These are phyloP conservation scores for Serendipita sp. DNA, from an alignment of 768 basidiomycete species.

Conservation along the genomic window DNA sequence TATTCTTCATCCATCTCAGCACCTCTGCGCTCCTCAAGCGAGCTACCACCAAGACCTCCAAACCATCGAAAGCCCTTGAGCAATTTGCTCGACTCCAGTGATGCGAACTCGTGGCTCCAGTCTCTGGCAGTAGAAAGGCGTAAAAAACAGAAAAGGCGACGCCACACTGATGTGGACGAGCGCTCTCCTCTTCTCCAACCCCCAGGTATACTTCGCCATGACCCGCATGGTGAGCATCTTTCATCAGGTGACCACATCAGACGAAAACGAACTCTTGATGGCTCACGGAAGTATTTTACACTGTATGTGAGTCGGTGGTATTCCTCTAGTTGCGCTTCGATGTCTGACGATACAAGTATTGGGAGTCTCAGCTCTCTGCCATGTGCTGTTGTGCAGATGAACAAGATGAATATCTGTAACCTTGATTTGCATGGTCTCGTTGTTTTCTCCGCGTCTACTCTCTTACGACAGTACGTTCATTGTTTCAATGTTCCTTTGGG, in stretches of 20 bases:
- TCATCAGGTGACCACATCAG: constrained; percentile 7
- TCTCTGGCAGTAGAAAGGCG: neutral
- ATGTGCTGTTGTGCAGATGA: constrained; percentile 1
- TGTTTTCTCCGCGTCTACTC: neutral
- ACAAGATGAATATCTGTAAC: neutral
- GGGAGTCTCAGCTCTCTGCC: constrained; percentile 1
- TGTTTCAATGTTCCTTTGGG: constrained; percentile 37
- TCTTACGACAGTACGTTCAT: constrained; percentile 35
- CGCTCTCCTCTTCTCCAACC: neutral
- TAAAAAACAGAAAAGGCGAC: neutral
- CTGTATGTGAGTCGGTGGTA: constrained; percentile 36
- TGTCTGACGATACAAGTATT: neutral
- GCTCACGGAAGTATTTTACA: constrained; percentile 49
- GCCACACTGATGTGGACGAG: neutral
- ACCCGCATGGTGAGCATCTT: constrained; percentile 6
- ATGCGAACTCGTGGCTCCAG: constrained; percentile 14
- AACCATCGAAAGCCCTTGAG: constrained; percentile 16
- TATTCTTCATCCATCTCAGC: constrained; percentile 71
- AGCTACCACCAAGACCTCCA: constrained; percentile 38
- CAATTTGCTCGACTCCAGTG: constrained; percentile 12
- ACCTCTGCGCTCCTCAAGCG: constrained; percentile 44
- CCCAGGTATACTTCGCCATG: neutral
- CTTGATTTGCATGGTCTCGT: neutral
- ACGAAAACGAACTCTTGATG: constrained; percentile 11
- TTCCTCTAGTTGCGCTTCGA: neutral